Base-by-base conservation (phyloP, 1,284 basidiomycete genomes). In the Meira nashicola region DNA sequence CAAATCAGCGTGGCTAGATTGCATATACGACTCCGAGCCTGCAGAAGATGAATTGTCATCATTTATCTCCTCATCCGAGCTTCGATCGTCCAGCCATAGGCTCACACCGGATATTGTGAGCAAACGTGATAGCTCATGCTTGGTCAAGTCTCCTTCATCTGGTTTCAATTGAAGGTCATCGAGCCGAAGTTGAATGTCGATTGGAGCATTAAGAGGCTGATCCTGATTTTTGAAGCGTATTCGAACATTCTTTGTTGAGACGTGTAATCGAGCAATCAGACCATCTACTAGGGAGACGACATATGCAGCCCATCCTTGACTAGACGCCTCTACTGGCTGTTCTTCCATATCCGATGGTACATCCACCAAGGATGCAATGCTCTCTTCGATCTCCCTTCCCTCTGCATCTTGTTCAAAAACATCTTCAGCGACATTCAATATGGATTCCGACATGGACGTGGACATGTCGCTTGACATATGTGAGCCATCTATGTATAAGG, bases 251-350 rank as follows among this genome's bases (percentile, higher is more conserved):
- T 53, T 28, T 10, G 43, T 39, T 1, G 43, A 50, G 15, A 74
- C 55, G 41, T 67, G 68, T 21, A 74, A 60, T 3, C 72, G 57
- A 14, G 66, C 55, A 14, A 74, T 54, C 4, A 74, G 60, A 1
- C 60, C 60, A 28, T 74, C 70, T 9, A 74, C 65, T 19, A 69
- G 62, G 5, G 61, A 55, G 2, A 64, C 62, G 11, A 71, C 59
- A 40, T 69, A 55, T 1, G 66, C 62, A 40, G 43, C 59, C 58
- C 1, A 55, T 46, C 46, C 58, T 56, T 12, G 51, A 17, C 5
- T 38, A 19, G 21, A 39, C 37, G 21, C 19, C 14, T 17, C 15
- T 39, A 17, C 17, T 15, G 14, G 44, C 15, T n/a, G 14, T 5
- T 12, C 28, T 53, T 23, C 23, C 12, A 21, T 48, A n/a, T 23